Evolutionary conservation across 352 stramenopile species (phyloP), one percentile per base, ranked within the genome.

Genomic region (Saprolegnia parasitica): DNA sequence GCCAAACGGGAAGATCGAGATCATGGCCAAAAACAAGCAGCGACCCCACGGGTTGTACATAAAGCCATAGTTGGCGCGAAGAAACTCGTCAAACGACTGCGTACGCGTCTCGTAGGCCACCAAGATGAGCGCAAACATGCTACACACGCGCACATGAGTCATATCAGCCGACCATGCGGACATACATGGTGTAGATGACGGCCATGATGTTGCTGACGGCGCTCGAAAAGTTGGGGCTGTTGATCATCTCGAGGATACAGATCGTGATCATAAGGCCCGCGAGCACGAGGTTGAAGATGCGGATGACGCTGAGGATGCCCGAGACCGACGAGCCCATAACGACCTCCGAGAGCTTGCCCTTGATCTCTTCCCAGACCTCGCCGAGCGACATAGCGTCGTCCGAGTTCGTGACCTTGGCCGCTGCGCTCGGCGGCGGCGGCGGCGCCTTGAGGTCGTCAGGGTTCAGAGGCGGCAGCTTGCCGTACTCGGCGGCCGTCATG

Each of bases 31-130:
- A 72, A 95, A 95, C 18, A 95, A 77, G 72, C 86, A 95, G 57
- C 86, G 84, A 13, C 86, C 86, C 84, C 85, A 95, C 8, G 86
- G 85, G 58, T 83, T 95, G 80, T 95, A 95, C 84, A 95, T 92
- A 80, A 95, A 95, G 35, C 86, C 86, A 47, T 91, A 95, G 78
- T 83, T 91, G 42, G 80, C 79, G 56, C 86, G 86, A 50, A 95
- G 71, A 29, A 89, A 72, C 37, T 79, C 71, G 70, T 95, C 86
- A 40, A 92, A 77, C 62, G 74, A 75, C 56, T 81, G 73, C 23
- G 86, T 92, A 50, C 86, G 86, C 18, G 92, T 77, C 77, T 95
- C 86, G 68, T 95, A 95, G 63, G 83, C 84, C 58, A 92, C 81
- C 74, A 95, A 71, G 61, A 95, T 81, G 62, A 93, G 72, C 47